Percentiles rank a stretch among this genome's conserved stretches.
phyloP scores from a whole-genome alignment of 2,329 filamentous ascomycete species.

The Aspergillus melleus region DNA sequence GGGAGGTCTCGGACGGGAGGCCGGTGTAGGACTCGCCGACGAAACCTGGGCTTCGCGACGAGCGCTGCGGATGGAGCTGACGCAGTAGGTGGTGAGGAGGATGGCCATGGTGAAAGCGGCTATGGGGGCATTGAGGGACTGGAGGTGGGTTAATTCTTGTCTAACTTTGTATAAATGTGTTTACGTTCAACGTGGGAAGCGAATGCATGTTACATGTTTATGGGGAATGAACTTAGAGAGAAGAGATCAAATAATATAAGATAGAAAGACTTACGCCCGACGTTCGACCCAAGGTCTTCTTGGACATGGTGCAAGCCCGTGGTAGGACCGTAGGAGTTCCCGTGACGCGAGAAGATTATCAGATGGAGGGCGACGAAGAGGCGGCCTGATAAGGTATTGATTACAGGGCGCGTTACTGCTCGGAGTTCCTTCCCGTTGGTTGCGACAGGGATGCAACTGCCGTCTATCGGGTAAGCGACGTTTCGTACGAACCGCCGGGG shows the following conservation, averaged over 20 bases:
- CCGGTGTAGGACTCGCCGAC: constrained; percentile 27
- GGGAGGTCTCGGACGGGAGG: constrained; percentile 46
- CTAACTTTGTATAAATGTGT: background rate
- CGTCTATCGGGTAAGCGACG: background rate
- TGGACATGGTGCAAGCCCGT: constrained; percentile 15
- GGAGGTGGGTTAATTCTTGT: background rate
- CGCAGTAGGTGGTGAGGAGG: constrained; percentile 60
- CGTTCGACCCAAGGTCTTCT: constrained; percentile 21
- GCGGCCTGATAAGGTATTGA: constrained; percentile 1
- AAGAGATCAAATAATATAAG: background rate
- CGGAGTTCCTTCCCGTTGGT: constrained; percentile 9
- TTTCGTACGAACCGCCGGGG: constrained; percentile 1
- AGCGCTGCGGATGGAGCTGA: constrained; percentile 65
- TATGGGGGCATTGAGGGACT: constrained; percentile 60
- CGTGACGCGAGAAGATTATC: constrained; percentile 4
- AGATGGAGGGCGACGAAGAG: constrained; percentile 12
- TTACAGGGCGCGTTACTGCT: background rate
- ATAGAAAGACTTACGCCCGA: constrained; percentile 20
- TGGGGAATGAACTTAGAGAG: background rate
- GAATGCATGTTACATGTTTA: background rate
- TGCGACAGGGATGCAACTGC: background rate
- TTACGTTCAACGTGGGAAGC: background rate
- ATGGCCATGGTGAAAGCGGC: constrained; percentile 64
- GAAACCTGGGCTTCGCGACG: constrained; percentile 63
- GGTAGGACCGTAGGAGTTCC: too few relatives aligned